Evolutionary conservation across 2,329 filamentous ascomycete genomes (phyloP).

Genomic region (Fusarium lateritium): DNA sequence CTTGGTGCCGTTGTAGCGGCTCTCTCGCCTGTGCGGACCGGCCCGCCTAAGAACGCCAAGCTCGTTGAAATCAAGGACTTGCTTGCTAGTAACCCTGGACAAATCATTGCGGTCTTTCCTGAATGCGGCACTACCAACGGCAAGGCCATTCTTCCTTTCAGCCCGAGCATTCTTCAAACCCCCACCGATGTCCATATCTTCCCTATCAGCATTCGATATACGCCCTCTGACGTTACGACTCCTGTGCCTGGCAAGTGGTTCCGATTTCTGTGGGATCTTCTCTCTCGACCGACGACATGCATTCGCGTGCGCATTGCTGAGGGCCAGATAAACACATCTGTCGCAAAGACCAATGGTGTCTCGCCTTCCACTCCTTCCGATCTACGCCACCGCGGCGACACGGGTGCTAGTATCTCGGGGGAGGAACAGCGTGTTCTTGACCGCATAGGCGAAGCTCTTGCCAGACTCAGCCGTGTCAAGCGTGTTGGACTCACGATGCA

Average conservation of each 20-base stretch:
- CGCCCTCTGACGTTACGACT: constrained; percentile 90
- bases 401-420: constrained; percentile 55
- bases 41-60: constrained; percentile 61
- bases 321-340: constrained; percentile 70
- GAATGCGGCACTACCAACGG: constrained; percentile 97
- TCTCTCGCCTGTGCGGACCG: constrained; percentile 71
- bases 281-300: constrained; percentile 87
- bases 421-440: constrained; percentile 82
- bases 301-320: constrained; percentile 94
- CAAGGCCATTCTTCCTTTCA: constrained; percentile 87
- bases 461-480: constrained; percentile 89
- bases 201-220: constrained; percentile 91
- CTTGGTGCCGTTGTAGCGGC: constrained; percentile 81
- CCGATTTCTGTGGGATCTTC: constrained; percentile 86
- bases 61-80: constrained; percentile 76
- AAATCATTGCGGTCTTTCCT: constrained; percentile 89
- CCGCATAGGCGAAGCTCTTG: constrained; percentile 85
- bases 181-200: constrained; percentile 83
- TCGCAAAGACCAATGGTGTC: constrained; percentile 55
- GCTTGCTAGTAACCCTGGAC: constrained; percentile 76
- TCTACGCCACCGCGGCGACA: constrained; percentile 48
- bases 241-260: constrained; percentile 83
- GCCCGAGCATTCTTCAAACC: constrained; percentile 79
- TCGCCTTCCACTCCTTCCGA: constrained; percentile 49
- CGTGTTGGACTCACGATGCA: constrained; percentile 85